These are phyloP conservation scores for Flaveria linearis DNA, from an alignment of 129 eudicot genomes.

Conservation along the genomic window DNA sequence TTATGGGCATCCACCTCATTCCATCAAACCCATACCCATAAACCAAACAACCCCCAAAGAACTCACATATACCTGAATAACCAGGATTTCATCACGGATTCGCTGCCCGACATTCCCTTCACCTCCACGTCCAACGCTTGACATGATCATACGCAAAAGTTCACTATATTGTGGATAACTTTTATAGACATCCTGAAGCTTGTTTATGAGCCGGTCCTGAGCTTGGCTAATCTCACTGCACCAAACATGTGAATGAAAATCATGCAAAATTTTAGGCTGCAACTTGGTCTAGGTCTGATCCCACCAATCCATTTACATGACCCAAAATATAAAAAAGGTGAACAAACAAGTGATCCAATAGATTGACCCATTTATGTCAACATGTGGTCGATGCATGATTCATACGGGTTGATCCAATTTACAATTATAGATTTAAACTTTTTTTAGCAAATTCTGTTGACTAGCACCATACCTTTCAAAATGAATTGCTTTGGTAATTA, in stretches of 20 bases:
- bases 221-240: conserved; percentile 97
- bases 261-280: not conserved
- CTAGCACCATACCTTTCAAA: not conserved
- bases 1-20: conserved; percentile 2
- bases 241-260: conserved; percentile 16
- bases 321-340: not conserved
- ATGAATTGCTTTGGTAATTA: not conserved
- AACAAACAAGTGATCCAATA: not conserved
- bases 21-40: conserved; percentile 1
- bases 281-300: conserved; percentile 10
- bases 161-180: conserved; percentile 73
- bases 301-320: not conserved
- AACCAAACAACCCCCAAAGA: not conserved
- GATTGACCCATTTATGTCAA: not conserved
- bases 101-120: conserved; percentile 99
- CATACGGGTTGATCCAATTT: not conserved
- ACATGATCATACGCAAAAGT: conserved; percentile 85
- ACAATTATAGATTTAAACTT: not conserved
- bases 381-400: not conserved
- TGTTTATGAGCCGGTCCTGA: conserved; percentile 86
- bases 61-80: conserved; percentile 66
- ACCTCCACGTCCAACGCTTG: conserved; percentile 99
- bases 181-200: conserved; percentile 68
- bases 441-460: not conserved
- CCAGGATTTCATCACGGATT: conserved; percentile 92